phyloP scores from a whole-genome alignment of 768 basidiomycete species.

The Heimioporus sp. region DNA sequence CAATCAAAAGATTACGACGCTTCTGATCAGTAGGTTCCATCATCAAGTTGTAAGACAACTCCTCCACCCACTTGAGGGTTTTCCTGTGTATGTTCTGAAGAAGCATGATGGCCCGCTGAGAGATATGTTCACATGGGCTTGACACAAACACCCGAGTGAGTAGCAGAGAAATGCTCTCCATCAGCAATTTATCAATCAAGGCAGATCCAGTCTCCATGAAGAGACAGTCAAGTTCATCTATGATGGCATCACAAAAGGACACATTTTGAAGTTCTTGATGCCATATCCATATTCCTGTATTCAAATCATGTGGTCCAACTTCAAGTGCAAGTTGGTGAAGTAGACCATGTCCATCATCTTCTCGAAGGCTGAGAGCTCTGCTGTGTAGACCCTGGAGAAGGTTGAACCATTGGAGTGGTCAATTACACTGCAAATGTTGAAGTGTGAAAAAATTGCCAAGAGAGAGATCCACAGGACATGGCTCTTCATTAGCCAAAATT shows the following conservation, averaged over 20 bases:
- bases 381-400: slow-evolving; percentile 39
- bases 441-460: slow-evolving; percentile 43
- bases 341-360: slow-evolving; percentile 37
- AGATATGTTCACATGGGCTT: slow-evolving; percentile 5
- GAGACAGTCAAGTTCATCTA: slow-evolving; percentile 30
- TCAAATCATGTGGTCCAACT: slow-evolving; percentile 27
- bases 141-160: slow-evolving; percentile 33
- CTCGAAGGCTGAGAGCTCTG: slow-evolving; percentile 34
- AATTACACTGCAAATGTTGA: slow-evolving; percentile 39
- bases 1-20: too few species aligned
- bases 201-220: slow-evolving; percentile 33
- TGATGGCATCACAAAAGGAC: too few species aligned
- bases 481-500: slow-evolving; percentile 38
- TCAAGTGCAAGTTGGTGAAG: slow-evolving; percentile 41
- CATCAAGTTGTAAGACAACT: too few species aligned
- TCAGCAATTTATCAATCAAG: slow-evolving; percentile 33
- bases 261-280: too few species aligned
- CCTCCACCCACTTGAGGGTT: too few species aligned
- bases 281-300: slow-evolving; percentile 14
- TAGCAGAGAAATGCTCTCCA: slow-evolving; percentile 31
- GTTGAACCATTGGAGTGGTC: slow-evolving; percentile 45
- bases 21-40: too few species aligned
- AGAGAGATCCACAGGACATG: slow-evolving; percentile 35
- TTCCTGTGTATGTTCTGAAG: slow-evolving; percentile 32
- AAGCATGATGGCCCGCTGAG: slow-evolving; percentile 15